Percentiles rank a stretch among this genome's conserved stretches.
These are phyloP conservation scores for Linnemannia exigua DNA, from an alignment of 192 early-diverging fungal species.

Conservation along the genomic window DNA sequence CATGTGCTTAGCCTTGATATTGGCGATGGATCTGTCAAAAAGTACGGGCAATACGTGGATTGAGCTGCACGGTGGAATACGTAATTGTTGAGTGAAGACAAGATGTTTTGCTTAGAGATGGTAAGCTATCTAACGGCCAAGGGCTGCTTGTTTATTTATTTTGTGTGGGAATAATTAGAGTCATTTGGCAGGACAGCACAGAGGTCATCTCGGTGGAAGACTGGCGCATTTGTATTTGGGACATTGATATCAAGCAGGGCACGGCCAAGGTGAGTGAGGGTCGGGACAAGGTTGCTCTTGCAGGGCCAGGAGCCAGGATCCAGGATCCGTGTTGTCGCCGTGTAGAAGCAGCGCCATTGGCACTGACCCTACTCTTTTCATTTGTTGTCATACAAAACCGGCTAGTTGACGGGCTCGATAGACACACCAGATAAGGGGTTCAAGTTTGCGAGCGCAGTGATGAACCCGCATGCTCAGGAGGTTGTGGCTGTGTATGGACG, in stretches of 20 bases:
- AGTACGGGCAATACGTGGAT: conserved; percentile 16
- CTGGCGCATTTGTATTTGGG: conserved; percentile 62
- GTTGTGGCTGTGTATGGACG: conserved; percentile 73
- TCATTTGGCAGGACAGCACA: conserved; percentile 49
- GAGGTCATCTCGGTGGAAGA: conserved; percentile 53
- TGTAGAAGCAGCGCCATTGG: not conserved
- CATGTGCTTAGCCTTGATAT: conserved; percentile 48
- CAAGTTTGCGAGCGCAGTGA: conserved; percentile 64
- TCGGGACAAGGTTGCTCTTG: not conserved
- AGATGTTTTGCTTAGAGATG: not conserved
- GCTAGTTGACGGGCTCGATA: conserved; percentile 52
- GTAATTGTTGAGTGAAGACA: not conserved
- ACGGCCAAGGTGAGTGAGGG: conserved; percentile 56
- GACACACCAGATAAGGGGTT: conserved; percentile 41
- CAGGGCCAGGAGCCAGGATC: too few relatives aligned
- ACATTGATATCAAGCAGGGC: conserved; percentile 58
- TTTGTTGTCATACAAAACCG: not conserved
- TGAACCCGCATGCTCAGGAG: conserved; percentile 75
- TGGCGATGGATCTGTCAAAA: conserved; percentile 46
- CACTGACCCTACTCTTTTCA: not conserved
- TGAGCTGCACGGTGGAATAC: not conserved
- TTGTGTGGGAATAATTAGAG: conserved; percentile 7
- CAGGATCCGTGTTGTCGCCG: not conserved
- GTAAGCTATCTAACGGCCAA: not conserved
- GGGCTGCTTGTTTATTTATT: too few relatives aligned